Conservation (phyloP, 106 monocot species). For the Apostasia ramifera region DNA sequence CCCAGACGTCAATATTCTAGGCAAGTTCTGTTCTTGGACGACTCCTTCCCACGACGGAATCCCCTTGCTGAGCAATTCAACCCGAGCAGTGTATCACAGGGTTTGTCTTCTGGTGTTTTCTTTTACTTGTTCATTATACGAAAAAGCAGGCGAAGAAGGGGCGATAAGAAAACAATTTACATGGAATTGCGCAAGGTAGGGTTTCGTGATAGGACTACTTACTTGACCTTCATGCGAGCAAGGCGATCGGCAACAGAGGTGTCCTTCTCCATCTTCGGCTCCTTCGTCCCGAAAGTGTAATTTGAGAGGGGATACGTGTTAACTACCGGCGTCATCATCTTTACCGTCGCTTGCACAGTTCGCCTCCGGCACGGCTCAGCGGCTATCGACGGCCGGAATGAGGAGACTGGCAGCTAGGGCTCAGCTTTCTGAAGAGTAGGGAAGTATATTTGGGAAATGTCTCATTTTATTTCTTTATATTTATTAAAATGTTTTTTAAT, state of each 20-base stretch:
- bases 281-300: constrained; percentile 96
- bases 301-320: constrained; percentile 78
- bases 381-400: constrained; percentile 5
- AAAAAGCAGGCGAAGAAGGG: background rate
- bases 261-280: constrained; percentile 99
- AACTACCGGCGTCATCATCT: constrained; percentile 47
- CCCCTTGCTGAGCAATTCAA: too few relatives aligned
- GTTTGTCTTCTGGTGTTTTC: too few relatives aligned
- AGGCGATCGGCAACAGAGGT: constrained; percentile 98
- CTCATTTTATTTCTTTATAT: too few relatives aligned
- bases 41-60: too few relatives aligned
- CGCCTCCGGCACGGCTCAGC: background rate
- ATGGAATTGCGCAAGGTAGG: constrained; percentile 10
- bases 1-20: too few relatives aligned
- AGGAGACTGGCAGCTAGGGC: constrained; percentile 17
- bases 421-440: too few relatives aligned
- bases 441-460: too few relatives aligned
- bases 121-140: too few relatives aligned
- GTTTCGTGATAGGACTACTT: constrained; percentile 14
- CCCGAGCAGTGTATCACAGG: too few relatives aligned
- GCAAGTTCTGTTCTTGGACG: too few relatives aligned
- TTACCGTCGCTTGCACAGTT: constrained; percentile 2
- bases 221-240: constrained; percentile 99
- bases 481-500: too few relatives aligned
- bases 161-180: background rate